phyloP scores from a whole-genome alignment of 345 rosid species.

The Salix suchowensis region DNA sequence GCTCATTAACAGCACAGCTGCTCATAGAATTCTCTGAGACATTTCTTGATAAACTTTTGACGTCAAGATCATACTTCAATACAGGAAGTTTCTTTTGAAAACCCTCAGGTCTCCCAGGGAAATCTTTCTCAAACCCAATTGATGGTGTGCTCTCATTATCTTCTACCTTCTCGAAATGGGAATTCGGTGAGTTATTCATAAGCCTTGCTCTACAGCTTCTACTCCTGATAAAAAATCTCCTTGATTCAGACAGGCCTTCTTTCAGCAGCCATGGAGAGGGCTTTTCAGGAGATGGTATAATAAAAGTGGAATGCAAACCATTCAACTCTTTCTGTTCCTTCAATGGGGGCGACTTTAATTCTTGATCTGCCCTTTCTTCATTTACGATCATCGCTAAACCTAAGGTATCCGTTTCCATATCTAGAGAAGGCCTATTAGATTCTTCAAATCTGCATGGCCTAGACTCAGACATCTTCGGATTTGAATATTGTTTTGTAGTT shows the following conservation, averaged over 20 bases:
- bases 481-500: conserved; percentile 21
- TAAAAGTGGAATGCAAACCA: conserved; percentile 19
- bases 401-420: conserved; percentile 14
- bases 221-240: conserved; percentile 51
- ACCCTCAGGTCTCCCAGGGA: conserved; percentile 34
- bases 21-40: conserved; percentile 32
- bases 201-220: conserved; percentile 65
- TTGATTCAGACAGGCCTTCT: conserved; percentile 31
- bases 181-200: conserved; percentile 18
- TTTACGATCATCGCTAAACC: conserved; percentile 24
- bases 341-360: conserved; percentile 20
- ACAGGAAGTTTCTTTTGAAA: conserved; percentile 24
- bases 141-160: conserved; percentile 35
- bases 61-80: conserved; percentile 23
- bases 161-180: conserved; percentile 33
- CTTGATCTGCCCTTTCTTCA: conserved; percentile 25
- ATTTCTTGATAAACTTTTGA: conserved; percentile 29
- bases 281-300: conserved; percentile 39
- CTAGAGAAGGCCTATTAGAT: conserved; percentile 15
- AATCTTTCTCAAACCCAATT: conserved; percentile 31
- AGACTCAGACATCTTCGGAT: conserved; percentile 15
- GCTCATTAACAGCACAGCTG: conserved; percentile 29
- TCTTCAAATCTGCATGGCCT: conserved; percentile 8
- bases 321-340: conserved; percentile 27
- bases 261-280: conserved; percentile 29